Evolutionary conservation across 2,329 filamentous ascomycete genomes (phyloP).

Genomic region (Penicillium nordicum): DNA sequence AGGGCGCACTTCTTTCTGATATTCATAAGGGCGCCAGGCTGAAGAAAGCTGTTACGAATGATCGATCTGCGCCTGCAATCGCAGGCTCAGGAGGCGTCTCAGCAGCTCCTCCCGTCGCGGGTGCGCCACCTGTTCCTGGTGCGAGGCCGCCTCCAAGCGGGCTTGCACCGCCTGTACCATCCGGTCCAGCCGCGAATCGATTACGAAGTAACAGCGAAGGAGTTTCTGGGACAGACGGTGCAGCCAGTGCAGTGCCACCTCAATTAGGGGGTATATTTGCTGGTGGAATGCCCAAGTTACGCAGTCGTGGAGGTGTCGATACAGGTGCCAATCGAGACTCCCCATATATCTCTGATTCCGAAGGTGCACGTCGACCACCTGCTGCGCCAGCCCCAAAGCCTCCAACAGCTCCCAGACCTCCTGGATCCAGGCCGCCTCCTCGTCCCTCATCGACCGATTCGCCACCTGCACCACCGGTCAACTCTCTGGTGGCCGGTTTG

Average conservation of each 20-base stretch:
- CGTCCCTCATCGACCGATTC: conserved; percentile 50
- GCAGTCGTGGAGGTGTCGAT: conserved; percentile 78
- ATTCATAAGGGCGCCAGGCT: conserved; percentile 77
- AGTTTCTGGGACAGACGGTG: conserved; percentile 41
- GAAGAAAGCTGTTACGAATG: conserved; percentile 86
- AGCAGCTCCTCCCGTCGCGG: conserved; percentile 62
- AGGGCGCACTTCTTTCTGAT: conserved; percentile 85
- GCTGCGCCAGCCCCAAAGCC: conserved; percentile 54
- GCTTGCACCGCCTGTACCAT: conserved; percentile 49
- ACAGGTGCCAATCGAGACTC: conserved; percentile 70
- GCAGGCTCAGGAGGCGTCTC: conserved; percentile 55
- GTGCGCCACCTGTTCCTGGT: conserved; percentile 77
- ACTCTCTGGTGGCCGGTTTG: conserved; percentile 54
- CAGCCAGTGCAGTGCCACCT: conserved; percentile 53
- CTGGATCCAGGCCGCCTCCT: conserved; percentile 51
- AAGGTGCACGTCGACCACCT: conserved; percentile 52
- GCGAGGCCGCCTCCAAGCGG: conserved; percentile 18
- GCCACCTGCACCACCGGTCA: conserved; percentile 50
- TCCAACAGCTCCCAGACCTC: conserved; percentile 52
- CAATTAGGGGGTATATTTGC: conserved; percentile 87
- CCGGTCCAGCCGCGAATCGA: conserved; percentile 53
- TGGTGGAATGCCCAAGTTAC: conserved; percentile 91
- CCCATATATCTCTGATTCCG: conserved; percentile 78
- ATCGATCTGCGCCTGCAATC: conserved; percentile 78
- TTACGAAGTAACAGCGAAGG: conserved; percentile 79